These are phyloP conservation scores for Haplosporangium gracile DNA, from an alignment of 192 early-diverging fungal species.

Conservation along the genomic window DNA sequence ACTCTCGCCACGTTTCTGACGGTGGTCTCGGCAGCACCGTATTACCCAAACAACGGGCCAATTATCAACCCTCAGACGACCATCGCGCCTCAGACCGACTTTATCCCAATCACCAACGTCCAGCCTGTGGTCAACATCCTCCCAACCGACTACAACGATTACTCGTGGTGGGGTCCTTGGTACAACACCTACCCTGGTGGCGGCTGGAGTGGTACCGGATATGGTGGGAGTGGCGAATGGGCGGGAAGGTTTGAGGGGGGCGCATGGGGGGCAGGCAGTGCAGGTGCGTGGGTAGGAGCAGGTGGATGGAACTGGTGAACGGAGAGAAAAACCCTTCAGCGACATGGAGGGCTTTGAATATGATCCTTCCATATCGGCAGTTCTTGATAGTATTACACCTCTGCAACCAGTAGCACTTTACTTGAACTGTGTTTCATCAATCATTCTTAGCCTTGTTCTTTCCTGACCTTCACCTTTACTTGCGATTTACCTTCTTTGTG, in stretches of 20 bases:
- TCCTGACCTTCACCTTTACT: not conserved
- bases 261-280: too few species aligned
- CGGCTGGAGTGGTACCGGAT: not conserved
- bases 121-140: slow-evolving; percentile 39
- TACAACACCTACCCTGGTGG: not conserved
- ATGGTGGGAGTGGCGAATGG: not conserved
- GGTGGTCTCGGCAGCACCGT: not conserved
- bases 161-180: not conserved
- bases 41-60: not conserved
- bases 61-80: slow-evolving; percentile 15
- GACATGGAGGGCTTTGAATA: not conserved
- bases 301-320: not conserved
- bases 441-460: not conserved
- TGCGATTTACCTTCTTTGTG: not conserved
- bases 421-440: not conserved
- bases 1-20: not conserved
- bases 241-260: not conserved
- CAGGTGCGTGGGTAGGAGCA: not conserved
- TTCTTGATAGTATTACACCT: not conserved
- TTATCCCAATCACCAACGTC: slow-evolving; percentile 38
- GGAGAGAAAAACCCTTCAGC: too few species aligned
- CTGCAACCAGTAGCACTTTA: not conserved
- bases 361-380: not conserved
- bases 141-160: slow-evolving; percentile 30
- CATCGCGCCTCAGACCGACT: slow-evolving; percentile 37